Percentiles rank a stretch among this genome's conserved stretches.
Evolutionary conservation across 2,329 filamentous ascomycete species (phyloP).

Genomic region (Colletotrichum sublineola): DNA sequence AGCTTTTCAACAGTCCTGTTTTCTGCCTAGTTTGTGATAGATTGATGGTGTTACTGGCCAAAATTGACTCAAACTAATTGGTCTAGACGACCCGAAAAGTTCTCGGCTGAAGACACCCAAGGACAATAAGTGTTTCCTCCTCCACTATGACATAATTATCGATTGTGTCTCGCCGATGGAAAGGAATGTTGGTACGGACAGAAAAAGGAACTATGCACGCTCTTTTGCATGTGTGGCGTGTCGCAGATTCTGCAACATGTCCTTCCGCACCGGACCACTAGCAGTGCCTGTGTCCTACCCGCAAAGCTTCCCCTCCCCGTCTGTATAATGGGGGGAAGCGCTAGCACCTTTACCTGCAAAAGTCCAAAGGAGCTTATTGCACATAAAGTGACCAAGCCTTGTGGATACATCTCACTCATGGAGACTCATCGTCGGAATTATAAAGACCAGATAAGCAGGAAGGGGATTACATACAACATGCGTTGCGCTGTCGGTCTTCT

Average conservation of each 20-base stretch:
- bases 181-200: conserved; percentile 8
- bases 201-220: conserved; percentile 32
- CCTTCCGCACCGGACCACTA: conserved; percentile 30
- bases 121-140: too few species aligned
- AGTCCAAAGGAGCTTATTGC: neutral
- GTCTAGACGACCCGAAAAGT: conserved; percentile 16
- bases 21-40: neutral
- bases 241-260: conserved; percentile 42
- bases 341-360: neutral
- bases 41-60: conserved; percentile 2
- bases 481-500: neutral
- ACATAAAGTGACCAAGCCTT: neutral
- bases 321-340: neutral
- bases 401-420: neutral
- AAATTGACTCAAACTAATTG: conserved; percentile 9
- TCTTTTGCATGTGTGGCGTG: conserved; percentile 33
- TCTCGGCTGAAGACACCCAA: conserved; percentile 22
- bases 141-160: neutral
- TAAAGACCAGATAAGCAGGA: neutral
- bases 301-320: neutral
- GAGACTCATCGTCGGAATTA: neutral
- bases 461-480: conserved; percentile 3
- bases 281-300: conserved; percentile 15
- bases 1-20: neutral
- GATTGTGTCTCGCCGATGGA: conserved; percentile 11